Base-by-base conservation (phyloP, 371 early-diverging fungal genomes). In the Mortierella sp. region DNA sequence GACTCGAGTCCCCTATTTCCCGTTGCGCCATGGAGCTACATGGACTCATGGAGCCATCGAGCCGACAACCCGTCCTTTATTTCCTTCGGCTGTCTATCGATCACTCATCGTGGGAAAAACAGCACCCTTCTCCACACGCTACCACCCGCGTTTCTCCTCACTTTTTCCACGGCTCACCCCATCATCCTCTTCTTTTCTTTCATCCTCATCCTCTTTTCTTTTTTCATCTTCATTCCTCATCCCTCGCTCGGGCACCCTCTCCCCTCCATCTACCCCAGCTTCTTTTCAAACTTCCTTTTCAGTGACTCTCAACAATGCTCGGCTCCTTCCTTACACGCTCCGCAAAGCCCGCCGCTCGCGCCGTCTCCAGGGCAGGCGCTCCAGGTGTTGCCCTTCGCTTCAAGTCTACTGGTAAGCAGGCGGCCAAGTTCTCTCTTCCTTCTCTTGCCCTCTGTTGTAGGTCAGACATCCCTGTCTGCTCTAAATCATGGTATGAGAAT, bases 331-430 rank as follows among this genome's bases (percentile, higher is more conserved):
- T 75, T 28, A 44, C 75, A 74, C 88, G 87, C 82, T 82, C 83
- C 30, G 82, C 88, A 28, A 83, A 59, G 21, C 51, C 80, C 50
- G 68, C 56, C 55, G 23, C 72, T 16, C 73, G 70, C 45, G 66
- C 62, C n/a, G 64, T 69, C 62, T 71, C 51, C 46, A 65, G 57
- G 56, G 58, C 80, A 51, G 67, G 70, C 29, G 60, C 76, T 37
- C 87, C 86, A 55, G 85, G 64, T 44, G 64, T 82, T 0, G 82
- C 85, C 19, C 58, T 70, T 29, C 81, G 75, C 63, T 81, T 73
- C 74, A 73, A 76, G 71, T 76, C 73, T 57, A 81, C 77, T 67
- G 73, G 80, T 79, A 66, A n/a, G 28, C 18, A 19, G 12, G 19
- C 14, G 2, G 23, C 23, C 53, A 1, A 4, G 19, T 1, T 23